phyloP scores from a whole-genome alignment of 495 filamentous ascomycete species.

The Thozetella sp. region DNA sequence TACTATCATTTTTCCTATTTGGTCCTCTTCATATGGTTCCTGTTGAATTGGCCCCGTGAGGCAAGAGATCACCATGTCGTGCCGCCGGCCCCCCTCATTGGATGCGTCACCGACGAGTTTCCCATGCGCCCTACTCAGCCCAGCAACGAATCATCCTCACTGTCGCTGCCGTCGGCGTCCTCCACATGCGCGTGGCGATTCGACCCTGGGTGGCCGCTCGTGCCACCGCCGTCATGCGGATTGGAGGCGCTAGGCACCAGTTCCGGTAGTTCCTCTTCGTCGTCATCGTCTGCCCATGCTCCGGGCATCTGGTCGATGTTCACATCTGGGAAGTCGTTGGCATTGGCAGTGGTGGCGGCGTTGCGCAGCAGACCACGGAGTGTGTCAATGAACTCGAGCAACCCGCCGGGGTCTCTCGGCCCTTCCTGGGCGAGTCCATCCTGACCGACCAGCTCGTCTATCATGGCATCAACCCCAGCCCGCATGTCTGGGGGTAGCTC shows the following conservation, averaged over 20 bases:
- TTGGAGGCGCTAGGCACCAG: not conserved
- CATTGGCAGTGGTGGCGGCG: constrained; percentile 13
- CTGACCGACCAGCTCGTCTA: too few relatives aligned
- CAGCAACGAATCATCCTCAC: not conserved
- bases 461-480: not conserved
- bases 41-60: not conserved
- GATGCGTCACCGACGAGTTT: too few relatives aligned
- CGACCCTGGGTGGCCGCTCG: not conserved
- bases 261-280: constrained; percentile 5
- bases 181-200: not conserved
- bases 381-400: not conserved
- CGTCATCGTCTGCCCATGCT: constrained; percentile 4
- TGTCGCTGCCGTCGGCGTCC: not conserved
- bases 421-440: not conserved
- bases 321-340: constrained; percentile 13
- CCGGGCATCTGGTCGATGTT: constrained; percentile 15
- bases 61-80: not conserved
- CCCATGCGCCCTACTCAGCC: not conserved
- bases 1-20: not conserved
- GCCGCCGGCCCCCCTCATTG: too few relatives aligned
- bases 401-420: not conserved
- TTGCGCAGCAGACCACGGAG: not conserved
- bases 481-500: not conserved
- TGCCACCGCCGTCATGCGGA: not conserved
- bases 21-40: not conserved